Evolutionary conservation across 2,329 filamentous ascomycete species (phyloP).

Genomic region (Calonectria fujianensis): DNA sequence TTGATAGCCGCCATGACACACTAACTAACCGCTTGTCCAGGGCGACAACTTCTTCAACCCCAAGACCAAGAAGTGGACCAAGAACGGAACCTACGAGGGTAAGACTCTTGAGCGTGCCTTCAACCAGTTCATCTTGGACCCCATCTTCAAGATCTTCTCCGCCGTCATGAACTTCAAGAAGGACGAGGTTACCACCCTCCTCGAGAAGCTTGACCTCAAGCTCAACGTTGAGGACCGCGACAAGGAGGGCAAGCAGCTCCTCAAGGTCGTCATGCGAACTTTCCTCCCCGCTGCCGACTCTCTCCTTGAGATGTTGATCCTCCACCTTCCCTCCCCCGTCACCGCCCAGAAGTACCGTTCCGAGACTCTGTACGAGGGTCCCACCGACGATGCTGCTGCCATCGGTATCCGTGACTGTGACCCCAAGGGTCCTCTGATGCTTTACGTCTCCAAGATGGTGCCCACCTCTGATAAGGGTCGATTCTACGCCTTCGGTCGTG

Average conservation of each 20-base stretch:
- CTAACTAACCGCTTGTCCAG: conserved; percentile 52
- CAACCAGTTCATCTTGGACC: conserved; percentile 99
- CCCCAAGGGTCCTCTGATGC: conserved; percentile 98
- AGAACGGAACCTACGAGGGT: conserved; percentile 86
- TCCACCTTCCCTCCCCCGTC: conserved; percentile 96
- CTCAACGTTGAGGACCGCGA: conserved; percentile 90
- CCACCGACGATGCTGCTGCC: conserved; percentile 91
- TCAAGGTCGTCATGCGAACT: conserved; percentile 98
- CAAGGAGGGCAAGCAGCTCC: conserved; percentile 96
- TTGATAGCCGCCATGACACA: not conserved
- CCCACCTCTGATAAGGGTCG: conserved; percentile 99
- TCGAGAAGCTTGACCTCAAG: conserved; percentile 97
- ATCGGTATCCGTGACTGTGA: conserved; percentile 99
- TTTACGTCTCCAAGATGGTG: conserved; percentile 99
- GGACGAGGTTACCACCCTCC: conserved; percentile 88
- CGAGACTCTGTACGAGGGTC: conserved; percentile 99
- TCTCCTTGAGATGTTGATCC: conserved; percentile 99
- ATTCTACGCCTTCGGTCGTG: conserved; percentile 99
- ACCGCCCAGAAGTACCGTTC: conserved; percentile 98
- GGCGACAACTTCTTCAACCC: conserved; percentile 99
- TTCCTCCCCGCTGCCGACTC: conserved; percentile 99
- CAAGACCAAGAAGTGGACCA: conserved; percentile 99
- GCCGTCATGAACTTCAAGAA: conserved; percentile 99
- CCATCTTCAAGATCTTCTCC: conserved; percentile 99
- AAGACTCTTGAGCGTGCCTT: conserved; percentile 97